Evolutionary conservation across 345 rosid species (phyloP).

Genomic region (Rhodomyrtus tomentosa): DNA sequence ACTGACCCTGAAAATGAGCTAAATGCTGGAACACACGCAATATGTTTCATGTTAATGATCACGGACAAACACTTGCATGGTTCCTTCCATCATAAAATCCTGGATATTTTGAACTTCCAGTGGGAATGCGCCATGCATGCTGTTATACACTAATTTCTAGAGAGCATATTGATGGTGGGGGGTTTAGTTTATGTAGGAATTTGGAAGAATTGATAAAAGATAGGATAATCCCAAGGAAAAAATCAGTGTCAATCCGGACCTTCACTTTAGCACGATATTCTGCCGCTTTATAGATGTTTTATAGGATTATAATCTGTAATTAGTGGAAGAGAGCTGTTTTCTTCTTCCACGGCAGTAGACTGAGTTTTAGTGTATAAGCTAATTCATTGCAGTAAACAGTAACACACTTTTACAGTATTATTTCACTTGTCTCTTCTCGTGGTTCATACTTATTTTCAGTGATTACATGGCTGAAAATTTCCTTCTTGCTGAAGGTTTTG

Average conservation of each 20-base stretch:
- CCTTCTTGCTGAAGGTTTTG: slow-evolving; percentile 48
- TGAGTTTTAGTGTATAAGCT: not conserved
- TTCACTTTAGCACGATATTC: not conserved
- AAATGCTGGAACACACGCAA: not conserved
- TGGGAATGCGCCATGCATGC: not conserved
- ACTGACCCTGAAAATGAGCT: not conserved
- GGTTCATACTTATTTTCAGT: not conserved
- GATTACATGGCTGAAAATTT: not conserved
- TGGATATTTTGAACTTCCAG: not conserved
- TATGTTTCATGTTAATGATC: not conserved
- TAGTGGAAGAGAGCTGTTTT: not conserved
- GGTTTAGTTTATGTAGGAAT: not conserved
- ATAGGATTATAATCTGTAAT: not conserved
- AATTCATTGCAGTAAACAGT: not conserved
- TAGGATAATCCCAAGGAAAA: not conserved
- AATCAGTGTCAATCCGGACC: not conserved
- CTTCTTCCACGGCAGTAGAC: not conserved
- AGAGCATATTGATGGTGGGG: not conserved
- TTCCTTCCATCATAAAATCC: not conserved
- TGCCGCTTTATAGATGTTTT: not conserved
- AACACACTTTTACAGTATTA: not conserved
- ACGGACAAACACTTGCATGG: not conserved
- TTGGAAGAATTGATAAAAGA: not conserved
- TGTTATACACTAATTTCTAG: not conserved
- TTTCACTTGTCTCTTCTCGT: not conserved